Base-by-base conservation (phyloP, 1,139 yeast genomes). In the Kurtzmaniella quercitrusa region DNA sequence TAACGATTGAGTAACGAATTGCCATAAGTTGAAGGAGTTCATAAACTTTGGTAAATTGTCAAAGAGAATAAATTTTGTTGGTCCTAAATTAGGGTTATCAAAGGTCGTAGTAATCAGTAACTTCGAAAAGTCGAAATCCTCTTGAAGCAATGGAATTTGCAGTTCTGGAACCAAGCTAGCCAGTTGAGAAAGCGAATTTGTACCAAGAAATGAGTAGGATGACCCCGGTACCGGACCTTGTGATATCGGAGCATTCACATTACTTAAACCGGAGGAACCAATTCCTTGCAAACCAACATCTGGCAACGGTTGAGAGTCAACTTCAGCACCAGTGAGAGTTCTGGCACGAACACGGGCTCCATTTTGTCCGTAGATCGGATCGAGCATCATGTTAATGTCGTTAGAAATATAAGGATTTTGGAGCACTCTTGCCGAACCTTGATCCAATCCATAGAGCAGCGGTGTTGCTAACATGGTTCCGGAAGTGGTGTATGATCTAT, bases 41-140 rank as follows among this genome's bases (percentile, higher is more conserved):
- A 71, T 55, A 40, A 68, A 63, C 33, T 59, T 65, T 19, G 96
- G 91, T 52, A 91, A 67, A 58, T 89, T 88, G 42, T 89, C 88
- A 44, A 91, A 71, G 56, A 91, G 74, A 39, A 91, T 69, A 14
- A 84, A 82, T 49, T 84, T 78, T 0, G 97, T 84, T 7, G 95
- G 91, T 2, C 88, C 88, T 47, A 85, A 66, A 21, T 78, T 71
- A 2, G 86, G 75, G 54, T 82, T 86, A 45, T 82, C 84, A 55
- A 80, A 80, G 41, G 83, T 78, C 5, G 88, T 80, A 8, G 84
- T 81, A 36, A 69, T 56, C 16, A 61, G 50, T 42, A 66, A 51
- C 42, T 59, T 62, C 3, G 63, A 54, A 41, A 70, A 78, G 50
- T 82, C 83, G 42, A 76, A 65, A 47, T 82, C 82, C 55, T 84